Conservation (phyloP, 2,329 filamentous ascomycete genomes). For the Venturiaceae sp. region DNA sequence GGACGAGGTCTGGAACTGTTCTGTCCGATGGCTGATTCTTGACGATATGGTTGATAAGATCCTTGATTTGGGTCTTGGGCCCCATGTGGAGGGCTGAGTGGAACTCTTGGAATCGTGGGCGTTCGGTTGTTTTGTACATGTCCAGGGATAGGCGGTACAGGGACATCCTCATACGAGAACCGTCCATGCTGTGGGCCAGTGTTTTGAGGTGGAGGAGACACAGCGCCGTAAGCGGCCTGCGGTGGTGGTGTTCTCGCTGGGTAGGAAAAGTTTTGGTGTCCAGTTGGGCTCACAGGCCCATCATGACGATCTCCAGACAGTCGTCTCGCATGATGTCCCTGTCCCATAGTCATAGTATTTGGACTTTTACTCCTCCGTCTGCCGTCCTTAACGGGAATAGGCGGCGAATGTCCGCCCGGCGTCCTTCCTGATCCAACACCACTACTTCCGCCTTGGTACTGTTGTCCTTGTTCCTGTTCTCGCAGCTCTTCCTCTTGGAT, state of each 20-base stretch:
- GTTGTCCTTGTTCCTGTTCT: not conserved
- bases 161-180: not conserved
- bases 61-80: not conserved
- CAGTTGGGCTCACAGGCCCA: not conserved
- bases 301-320: not conserved
- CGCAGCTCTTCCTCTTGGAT: not conserved
- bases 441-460: not conserved
- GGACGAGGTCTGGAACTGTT: slow-evolving; percentile 2
- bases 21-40: not conserved
- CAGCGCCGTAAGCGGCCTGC: not conserved
- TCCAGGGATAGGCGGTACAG: not conserved
- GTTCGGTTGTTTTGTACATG: not conserved
- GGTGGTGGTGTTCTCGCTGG: slow-evolving; percentile 1
- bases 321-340: not conserved
- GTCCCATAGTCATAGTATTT: not conserved
- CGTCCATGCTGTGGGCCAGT: not conserved
- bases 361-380: slow-evolving; percentile 2
- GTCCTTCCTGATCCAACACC: not conserved
- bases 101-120: not conserved
- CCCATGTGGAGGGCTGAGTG: not conserved
- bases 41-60: not conserved
- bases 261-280: slow-evolving; percentile 6
- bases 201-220: not conserved
- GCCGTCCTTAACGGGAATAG: not conserved
- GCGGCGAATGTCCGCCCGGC: not conserved